Base-by-base conservation (phyloP, 257 asterid species). In the Anisodus tanguticus region DNA sequence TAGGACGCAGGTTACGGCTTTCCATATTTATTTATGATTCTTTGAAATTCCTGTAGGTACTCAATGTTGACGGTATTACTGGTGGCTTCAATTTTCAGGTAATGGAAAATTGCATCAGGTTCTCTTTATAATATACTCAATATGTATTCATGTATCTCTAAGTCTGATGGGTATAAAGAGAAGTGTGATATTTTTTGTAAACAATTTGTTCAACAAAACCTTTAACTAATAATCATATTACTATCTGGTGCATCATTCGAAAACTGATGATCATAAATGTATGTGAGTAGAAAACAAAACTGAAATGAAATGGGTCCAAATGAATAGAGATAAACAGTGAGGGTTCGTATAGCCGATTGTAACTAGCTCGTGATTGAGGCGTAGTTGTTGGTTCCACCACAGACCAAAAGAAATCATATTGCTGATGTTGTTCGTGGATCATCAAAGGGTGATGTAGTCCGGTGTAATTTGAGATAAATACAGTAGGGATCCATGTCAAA, bases 21-120 rank as follows among this genome's bases (percentile, higher is more conserved):
- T 12, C 53, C 17, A 16, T 5, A 39, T 31, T 9, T 45, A 8
- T 47, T 6, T 59, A 41, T 68, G 68, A 49, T 59, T 6, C 63
- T 70, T 82, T 53, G 70, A 6, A n/a, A n/a, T 37, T 80, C 59
- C 81, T 89, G 87, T 71, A 94, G 99, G 95, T 94, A 81, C 87
- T 95, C 83, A 91, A 95, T 85, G 83, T 93, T 35, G 99, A 94
- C 41, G 99, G 99, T 49, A 86, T 95, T 79, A 95, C 99, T 53
- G 99, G 99, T 82, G 99, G 99, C 72, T 95, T 95, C 90, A 95
- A 95, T 90, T 95, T 95, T 84, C 99, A 95, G 99, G 99, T 93
- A 89, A 81, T 31, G 53, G 47, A 58, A 35, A 60, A 26, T 5
- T 15, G 41, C 55, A 26, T 35, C 51, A 4, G 54, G 57, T 43